phyloP scores from a whole-genome alignment of 345 rosid species.

The Ceriops zippeliana region DNA sequence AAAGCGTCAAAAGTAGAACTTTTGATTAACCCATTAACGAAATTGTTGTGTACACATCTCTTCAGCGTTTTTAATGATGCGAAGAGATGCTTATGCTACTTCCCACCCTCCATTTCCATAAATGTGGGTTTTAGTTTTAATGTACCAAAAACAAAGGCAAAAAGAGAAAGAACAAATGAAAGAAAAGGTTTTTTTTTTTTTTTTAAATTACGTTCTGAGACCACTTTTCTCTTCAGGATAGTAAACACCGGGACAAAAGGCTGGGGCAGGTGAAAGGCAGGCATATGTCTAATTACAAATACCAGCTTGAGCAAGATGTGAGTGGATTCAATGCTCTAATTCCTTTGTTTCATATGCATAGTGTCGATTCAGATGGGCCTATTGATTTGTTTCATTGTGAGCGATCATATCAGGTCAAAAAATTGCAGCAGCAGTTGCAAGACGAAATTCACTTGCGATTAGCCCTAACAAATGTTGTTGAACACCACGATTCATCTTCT shows the following conservation, averaged over 20 bases:
- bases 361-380: background rate
- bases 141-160: too few relatives aligned
- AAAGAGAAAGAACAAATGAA: background rate
- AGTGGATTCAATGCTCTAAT: slow-evolving; percentile 26
- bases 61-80: background rate
- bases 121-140: too few relatives aligned
- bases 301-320: slow-evolving; percentile 88
- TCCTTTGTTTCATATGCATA: background rate
- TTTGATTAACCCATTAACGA: too few relatives aligned
- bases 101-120: too few relatives aligned
- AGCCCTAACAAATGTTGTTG: slow-evolving; percentile 64
- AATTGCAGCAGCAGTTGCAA: slow-evolving; percentile 64
- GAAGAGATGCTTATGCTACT: background rate
- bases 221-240: slow-evolving; percentile 28
- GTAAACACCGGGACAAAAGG: slow-evolving; percentile 30
- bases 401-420: slow-evolving; percentile 51
- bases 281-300: slow-evolving; percentile 42
- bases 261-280: slow-evolving; percentile 43
- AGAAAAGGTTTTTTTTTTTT: too few relatives aligned
- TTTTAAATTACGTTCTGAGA: background rate
- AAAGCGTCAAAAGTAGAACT: too few relatives aligned
- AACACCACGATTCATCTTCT: slow-evolving; percentile 47
- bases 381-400: background rate
- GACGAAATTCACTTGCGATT: slow-evolving; percentile 65
- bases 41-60: too few relatives aligned